Conservation (phyloP, 2,329 filamentous ascomycete species). For the Colletotrichum magnum region DNA sequence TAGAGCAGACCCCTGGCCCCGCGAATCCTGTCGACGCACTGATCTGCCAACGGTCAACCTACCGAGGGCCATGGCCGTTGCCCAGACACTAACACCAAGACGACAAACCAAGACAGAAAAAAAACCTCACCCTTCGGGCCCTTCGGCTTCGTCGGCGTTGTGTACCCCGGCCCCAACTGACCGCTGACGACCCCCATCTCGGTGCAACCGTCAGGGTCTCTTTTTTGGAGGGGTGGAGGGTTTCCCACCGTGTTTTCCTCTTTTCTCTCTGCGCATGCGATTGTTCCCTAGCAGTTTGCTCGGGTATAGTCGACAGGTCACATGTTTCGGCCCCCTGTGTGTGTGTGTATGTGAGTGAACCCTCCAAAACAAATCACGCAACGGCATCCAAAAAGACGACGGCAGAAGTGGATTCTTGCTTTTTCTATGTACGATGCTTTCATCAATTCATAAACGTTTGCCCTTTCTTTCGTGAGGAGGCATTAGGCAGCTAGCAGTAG, state of each 20-base stretch:
- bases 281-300: too few species aligned
- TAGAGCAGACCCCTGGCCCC: not conserved
- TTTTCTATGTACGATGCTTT: not conserved
- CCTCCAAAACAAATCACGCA: not conserved
- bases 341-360: too few species aligned
- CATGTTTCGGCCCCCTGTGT: too few species aligned
- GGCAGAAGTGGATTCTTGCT: not conserved
- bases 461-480: not conserved
- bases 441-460: slow-evolving; percentile 1
- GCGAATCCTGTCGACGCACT: slow-evolving; percentile 7
- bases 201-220: too few species aligned
- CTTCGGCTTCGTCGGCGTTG: not conserved
- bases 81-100: not conserved
- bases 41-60: slow-evolving; percentile 2
- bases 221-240: too few species aligned
- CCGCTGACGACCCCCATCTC: not conserved
- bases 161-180: not conserved
- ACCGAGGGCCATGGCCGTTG: slow-evolving; percentile 6
- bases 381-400: not conserved
- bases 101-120: too few species aligned
- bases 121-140: not conserved
- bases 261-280: too few species aligned
- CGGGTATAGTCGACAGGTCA: too few species aligned
- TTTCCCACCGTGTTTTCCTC: too few species aligned
- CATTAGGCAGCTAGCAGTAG: not conserved